Conservation (phyloP, 1,284 basidiomycete species). For the Cutaneotrichosporon mucoides region DNA sequence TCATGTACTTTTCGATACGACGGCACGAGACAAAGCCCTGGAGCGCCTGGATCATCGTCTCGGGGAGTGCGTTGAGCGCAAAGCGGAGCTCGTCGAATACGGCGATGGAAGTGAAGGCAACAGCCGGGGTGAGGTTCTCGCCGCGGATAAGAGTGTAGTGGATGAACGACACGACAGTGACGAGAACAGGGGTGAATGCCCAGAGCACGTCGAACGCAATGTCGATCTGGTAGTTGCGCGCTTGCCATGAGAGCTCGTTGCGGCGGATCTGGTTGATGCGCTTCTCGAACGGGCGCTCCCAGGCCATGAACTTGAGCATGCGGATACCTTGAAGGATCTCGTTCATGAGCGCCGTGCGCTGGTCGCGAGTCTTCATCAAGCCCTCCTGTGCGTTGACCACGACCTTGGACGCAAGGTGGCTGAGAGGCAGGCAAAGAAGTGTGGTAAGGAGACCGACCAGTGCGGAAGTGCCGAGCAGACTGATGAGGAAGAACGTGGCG, state of each 20-base stretch:
- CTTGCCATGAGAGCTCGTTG: slow-evolving; percentile 76
- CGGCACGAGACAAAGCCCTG: slow-evolving; percentile 78
- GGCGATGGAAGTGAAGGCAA: slow-evolving; percentile 67
- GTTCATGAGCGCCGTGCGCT: slow-evolving; percentile 86
- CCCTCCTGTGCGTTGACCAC: slow-evolving; percentile 80
- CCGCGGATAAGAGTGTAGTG: slow-evolving; percentile 63
- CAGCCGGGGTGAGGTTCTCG: slow-evolving; percentile 69
- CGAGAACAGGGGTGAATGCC: slow-evolving; percentile 50
- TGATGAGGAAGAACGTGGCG: slow-evolving; percentile 71
- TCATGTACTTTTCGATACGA: slow-evolving; percentile 85
- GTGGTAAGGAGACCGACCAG: slow-evolving; percentile 79
- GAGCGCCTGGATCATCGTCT: slow-evolving; percentile 81
- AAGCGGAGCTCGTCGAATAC: slow-evolving; percentile 79
- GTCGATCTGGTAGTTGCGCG: slow-evolving; percentile 80
- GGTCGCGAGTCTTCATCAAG: slow-evolving; percentile 86
- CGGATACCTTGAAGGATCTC: slow-evolving; percentile 84
- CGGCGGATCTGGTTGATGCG: slow-evolving; percentile 68
- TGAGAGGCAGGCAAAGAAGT: slow-evolving; percentile 76
- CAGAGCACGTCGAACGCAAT: slow-evolving; percentile 76
- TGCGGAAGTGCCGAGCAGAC: slow-evolving; percentile 63
- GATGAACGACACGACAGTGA: slow-evolving; percentile 48
- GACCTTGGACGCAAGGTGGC: slow-evolving; percentile 78
- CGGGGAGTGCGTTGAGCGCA: slow-evolving; percentile 73
- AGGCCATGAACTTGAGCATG: slow-evolving; percentile 97
- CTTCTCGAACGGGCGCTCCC: slow-evolving; percentile 85